Conservation (phyloP, 805 yeast species). For the Saccharomycopsis amapae region DNA sequence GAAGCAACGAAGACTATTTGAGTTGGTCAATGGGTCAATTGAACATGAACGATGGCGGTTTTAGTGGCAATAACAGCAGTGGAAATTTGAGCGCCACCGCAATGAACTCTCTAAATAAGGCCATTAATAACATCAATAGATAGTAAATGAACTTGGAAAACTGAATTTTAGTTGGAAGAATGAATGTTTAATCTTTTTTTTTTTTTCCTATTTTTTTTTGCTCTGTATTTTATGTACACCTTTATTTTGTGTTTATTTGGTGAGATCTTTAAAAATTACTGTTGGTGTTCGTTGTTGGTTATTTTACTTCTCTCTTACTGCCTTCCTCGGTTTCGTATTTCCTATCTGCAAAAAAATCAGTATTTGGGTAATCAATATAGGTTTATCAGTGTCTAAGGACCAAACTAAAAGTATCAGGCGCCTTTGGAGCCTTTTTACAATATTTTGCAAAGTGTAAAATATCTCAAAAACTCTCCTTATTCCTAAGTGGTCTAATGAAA, state of each 20-base stretch:
- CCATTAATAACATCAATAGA: not conserved
- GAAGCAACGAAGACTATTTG: not conserved
- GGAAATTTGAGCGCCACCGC: conserved; percentile 18
- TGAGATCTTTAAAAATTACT: no score
- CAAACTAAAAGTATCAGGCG: no score
- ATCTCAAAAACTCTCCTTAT: no score
- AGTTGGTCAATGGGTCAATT: conserved; percentile 15
- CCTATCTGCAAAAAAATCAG: no score
- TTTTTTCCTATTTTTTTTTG: not conserved
- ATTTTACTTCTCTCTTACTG: no score
- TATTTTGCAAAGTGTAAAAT: no score
- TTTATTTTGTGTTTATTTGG: not conserved
- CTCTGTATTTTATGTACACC: not conserved
- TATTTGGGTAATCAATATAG: no score
- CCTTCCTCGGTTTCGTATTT: no score
- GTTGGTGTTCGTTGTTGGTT: no score
- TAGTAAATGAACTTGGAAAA: not conserved
- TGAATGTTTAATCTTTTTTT: not conserved
- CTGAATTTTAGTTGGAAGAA: not conserved
- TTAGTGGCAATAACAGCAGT: conserved; percentile 6
- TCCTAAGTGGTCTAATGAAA: no score
- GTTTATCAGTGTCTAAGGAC: no score
- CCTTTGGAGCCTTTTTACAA: no score
- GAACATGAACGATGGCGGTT: conserved; percentile 9
- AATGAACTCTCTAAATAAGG: not conserved